These are phyloP conservation scores for Populus tomentosa DNA, from an alignment of 441 rosid species.

Conservation along the genomic window DNA sequence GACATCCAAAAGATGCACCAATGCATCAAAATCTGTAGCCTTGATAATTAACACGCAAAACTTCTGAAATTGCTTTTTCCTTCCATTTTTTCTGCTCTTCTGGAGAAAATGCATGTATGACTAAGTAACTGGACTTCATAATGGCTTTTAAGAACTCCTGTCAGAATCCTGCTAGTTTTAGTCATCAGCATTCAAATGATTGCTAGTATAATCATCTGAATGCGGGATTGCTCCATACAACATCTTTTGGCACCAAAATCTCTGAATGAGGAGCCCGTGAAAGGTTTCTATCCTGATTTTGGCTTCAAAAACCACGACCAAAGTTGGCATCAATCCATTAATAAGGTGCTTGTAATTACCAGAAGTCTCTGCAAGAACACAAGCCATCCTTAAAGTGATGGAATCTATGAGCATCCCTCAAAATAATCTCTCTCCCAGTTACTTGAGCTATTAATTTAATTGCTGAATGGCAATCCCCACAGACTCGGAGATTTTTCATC, in stretches of 20 bases:
- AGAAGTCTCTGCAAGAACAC: slow-evolving; percentile 61
- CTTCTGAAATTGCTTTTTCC: neutral
- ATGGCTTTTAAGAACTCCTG: neutral
- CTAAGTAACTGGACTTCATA: neutral
- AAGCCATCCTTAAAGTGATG: slow-evolving; percentile 59
- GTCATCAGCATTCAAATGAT: neutral
- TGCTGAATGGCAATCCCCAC: slow-evolving; percentile 63
- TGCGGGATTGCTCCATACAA: neutral
- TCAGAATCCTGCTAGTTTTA: neutral
- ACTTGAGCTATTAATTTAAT: slow-evolving; percentile 58
- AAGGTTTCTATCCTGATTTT: neutral
- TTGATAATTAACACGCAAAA: neutral
- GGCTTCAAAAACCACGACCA: neutral
- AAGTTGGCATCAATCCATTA: neutral
- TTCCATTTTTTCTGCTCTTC: neutral
- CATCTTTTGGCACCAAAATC: neutral
- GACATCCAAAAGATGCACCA: neutral
- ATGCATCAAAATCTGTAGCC: neutral
- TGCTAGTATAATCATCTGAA: neutral
- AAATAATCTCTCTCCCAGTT: slow-evolving; percentile 49
- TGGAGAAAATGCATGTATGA: neutral
- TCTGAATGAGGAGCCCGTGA: neutral
- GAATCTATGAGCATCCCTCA: slow-evolving; percentile 67
- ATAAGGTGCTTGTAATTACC: slow-evolving; percentile 29
- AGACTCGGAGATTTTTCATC: slow-evolving; percentile 64